Conservation (phyloP, 306 rosid genomes). For the Hippophae tibetana region DNA sequence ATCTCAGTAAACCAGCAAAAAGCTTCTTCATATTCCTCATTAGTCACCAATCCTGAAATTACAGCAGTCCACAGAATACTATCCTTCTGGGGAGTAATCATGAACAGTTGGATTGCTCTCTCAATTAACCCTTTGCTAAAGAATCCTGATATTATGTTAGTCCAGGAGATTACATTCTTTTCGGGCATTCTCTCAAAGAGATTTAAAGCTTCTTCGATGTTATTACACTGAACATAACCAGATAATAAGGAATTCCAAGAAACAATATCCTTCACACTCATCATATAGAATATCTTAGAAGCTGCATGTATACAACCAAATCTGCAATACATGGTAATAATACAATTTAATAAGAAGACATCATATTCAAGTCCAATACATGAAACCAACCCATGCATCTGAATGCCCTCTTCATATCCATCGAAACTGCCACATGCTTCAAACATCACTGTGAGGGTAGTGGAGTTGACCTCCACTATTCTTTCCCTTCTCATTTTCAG, state of each 20-base stretch:
- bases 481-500: constrained; percentile 53
- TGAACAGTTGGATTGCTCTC: constrained; percentile 46
- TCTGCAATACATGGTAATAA: constrained; percentile 59
- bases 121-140: constrained; percentile 38
- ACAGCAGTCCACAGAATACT: constrained; percentile 72
- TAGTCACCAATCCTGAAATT: constrained; percentile 68
- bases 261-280: constrained; percentile 40
- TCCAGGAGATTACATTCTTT: constrained; percentile 70
- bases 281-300: constrained; percentile 31
- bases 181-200: constrained; percentile 50
- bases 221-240: constrained; percentile 46
- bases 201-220: constrained; percentile 42
- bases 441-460: constrained; percentile 47
- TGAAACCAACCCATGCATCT: constrained; percentile 50
- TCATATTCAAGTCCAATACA: constrained; percentile 54
- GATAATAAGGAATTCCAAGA: constrained; percentile 76
- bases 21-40: constrained; percentile 50
- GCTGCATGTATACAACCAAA: constrained; percentile 40
- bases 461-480: constrained; percentile 52
- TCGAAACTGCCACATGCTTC: constrained; percentile 52
- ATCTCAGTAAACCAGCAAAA: constrained; percentile 54
- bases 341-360: constrained; percentile 45
- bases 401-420: constrained; percentile 52
- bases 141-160: constrained; percentile 58
- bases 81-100: constrained; percentile 56